phyloP scores from a whole-genome alignment of 2,329 filamentous ascomycete genomes.

The Hypomyces perniciosus region DNA sequence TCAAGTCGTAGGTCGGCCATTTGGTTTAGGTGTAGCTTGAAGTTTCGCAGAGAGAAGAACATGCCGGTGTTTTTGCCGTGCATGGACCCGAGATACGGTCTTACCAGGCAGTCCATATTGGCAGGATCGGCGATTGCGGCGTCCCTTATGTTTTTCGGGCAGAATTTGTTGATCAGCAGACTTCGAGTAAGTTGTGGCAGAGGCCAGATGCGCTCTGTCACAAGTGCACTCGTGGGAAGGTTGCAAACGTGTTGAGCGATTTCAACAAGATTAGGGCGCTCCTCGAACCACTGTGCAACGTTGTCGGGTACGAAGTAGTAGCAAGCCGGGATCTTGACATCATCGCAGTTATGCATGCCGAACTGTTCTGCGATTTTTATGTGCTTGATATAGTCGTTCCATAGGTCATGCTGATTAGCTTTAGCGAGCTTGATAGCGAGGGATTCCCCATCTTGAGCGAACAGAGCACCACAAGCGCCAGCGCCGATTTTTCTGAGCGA shows the following conservation, averaged over 20 bases:
- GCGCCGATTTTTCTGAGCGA: too few species aligned
- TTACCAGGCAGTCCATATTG: slow-evolving; percentile 19
- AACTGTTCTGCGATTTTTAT: too few species aligned
- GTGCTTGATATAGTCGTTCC: too few species aligned
- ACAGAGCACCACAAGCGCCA: too few species aligned
- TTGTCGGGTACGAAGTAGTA: neutral
- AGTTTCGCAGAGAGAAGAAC: slow-evolving; percentile 26
- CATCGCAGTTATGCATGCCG: too few species aligned
- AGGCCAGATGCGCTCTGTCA: slow-evolving; percentile 20
- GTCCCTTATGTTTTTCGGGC: neutral
- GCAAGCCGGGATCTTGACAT: neutral
- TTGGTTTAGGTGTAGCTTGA: slow-evolving; percentile 26
- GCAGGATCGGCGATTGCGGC: slow-evolving; percentile 11
- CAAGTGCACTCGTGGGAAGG: slow-evolving; percentile 16
- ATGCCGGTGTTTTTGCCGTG: neutral
- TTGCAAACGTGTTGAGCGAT: slow-evolving; percentile 4
- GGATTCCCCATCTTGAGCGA: too few species aligned
- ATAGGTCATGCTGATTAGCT: too few species aligned
- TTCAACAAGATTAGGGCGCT: slow-evolving; percentile 3
- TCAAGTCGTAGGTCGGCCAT: slow-evolving; percentile 20
- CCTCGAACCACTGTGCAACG: slow-evolving; percentile 4
- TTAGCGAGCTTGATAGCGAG: too few species aligned
- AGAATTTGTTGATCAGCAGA: slow-evolving; percentile 17
- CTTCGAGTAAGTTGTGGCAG: slow-evolving; percentile 17
- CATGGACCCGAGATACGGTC: slow-evolving; percentile 16